Conservation (phyloP, 2,329 filamentous ascomycete genomes). For the Cercospora citrullina region DNA sequence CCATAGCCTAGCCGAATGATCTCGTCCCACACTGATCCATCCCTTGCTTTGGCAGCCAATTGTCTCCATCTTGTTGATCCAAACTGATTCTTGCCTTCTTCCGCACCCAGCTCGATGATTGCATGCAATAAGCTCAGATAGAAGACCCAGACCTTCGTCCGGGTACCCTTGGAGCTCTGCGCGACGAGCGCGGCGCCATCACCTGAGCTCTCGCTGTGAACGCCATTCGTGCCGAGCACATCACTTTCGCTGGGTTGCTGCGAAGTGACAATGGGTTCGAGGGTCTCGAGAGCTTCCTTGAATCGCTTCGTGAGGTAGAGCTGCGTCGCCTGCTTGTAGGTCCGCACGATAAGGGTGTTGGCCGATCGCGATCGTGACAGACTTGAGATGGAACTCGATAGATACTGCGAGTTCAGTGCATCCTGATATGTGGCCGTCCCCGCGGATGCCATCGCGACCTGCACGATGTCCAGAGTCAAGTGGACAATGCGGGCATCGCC, state of each 20-base stretch:
- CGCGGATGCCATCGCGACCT: conserved; percentile 34
- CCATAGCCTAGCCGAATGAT: conserved; percentile 85
- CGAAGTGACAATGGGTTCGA: conserved; percentile 77
- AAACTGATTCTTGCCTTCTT: conserved; percentile 87
- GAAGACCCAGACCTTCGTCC: conserved; percentile 96
- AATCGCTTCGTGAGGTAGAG: conserved; percentile 92
- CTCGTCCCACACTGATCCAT: conserved; percentile 92
- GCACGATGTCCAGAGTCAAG: conserved; percentile 2
- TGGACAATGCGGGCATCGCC: background rate
- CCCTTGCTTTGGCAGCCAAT: conserved; percentile 78
- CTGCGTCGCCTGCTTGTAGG: conserved; percentile 90
- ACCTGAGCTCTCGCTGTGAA: conserved; percentile 9
- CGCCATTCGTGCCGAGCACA: conserved; percentile 32
- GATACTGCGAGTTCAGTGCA: conserved; percentile 56
- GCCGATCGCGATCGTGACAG: conserved; percentile 66
- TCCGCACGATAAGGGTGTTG: conserved; percentile 78
- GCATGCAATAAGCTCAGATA: conserved; percentile 93
- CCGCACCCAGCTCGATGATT: conserved; percentile 81
- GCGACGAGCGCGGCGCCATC: conserved; percentile 66
- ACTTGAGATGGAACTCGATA: conserved; percentile 69
- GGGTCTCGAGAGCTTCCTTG: conserved; percentile 81
- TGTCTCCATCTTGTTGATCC: conserved; percentile 82
- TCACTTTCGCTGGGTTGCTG: conserved; percentile 31
- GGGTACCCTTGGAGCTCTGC: conserved; percentile 73
- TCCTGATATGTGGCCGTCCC: conserved; percentile 52